Conservation (phyloP, 1,284 basidiomycete genomes). For the Boletus smithii region DNA sequence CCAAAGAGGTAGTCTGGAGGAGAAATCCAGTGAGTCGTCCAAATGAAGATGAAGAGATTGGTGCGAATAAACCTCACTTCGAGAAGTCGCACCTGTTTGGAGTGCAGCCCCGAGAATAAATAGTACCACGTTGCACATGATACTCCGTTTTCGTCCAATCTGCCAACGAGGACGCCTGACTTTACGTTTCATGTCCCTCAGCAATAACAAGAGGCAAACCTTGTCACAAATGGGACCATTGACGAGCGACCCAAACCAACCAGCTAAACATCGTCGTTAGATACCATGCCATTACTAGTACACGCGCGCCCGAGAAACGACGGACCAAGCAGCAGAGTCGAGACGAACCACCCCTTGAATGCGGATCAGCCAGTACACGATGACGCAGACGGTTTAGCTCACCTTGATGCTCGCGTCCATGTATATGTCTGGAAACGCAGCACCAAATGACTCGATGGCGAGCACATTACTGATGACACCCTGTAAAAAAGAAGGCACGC, state of each 20-base stretch:
- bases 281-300: neutral
- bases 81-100: conserved; percentile 34
- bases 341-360: conserved; percentile 34
- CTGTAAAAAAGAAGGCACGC: conserved; percentile 6
- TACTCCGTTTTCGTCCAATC: conserved; percentile 32
- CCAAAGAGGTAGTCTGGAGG: conserved; percentile 29
- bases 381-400: neutral
- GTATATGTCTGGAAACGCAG: conserved; percentile 33
- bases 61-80: conserved; percentile 8
- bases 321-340: conserved; percentile 31
- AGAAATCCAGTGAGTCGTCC: neutral
- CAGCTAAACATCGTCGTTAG: conserved; percentile 21
- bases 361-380: conserved; percentile 4
- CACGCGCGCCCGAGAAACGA: conserved; percentile 1
- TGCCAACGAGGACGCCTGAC: neutral
- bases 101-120: conserved; percentile 34
- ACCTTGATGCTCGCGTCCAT: conserved; percentile 31
- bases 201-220: conserved; percentile 12
- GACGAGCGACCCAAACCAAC: conserved; percentile 33
- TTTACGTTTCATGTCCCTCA: neutral
- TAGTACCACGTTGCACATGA: conserved; percentile 33
- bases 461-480: conserved; percentile 36
- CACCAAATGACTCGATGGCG: conserved; percentile 35
- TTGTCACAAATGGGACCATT: conserved; percentile 36
- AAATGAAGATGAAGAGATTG: neutral